Evolutionary conservation across 306 rosid genomes (phyloP).

Genomic region (Cucumis sativus): DNA sequence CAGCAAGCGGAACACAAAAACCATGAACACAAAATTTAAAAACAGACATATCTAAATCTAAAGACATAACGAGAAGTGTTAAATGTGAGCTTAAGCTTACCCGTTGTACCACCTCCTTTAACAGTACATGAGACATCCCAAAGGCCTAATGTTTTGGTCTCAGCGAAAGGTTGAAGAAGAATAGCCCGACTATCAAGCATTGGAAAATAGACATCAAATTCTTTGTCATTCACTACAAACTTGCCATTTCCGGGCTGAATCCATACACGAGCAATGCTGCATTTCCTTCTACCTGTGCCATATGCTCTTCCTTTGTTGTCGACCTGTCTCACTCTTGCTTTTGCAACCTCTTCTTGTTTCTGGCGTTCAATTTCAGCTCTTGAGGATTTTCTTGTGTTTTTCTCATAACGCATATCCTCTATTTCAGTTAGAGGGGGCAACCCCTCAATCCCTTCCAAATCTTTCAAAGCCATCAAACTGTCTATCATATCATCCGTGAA

Average conservation of each 20-base stretch:
- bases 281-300: conserved; percentile 95
- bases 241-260: conserved; percentile 83
- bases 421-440: conserved; percentile 72
- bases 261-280: conserved; percentile 94
- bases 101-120: conserved; percentile 86
- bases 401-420: conserved; percentile 70
- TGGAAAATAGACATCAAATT: conserved; percentile 85
- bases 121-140: conserved; percentile 85
- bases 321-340: conserved; percentile 76
- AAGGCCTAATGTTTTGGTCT: conserved; percentile 87
- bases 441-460: conserved; percentile 65
- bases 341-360: conserved; percentile 84
- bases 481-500: conserved; percentile 91
- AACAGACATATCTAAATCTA: background rate
- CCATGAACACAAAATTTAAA: background rate
- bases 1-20: background rate
- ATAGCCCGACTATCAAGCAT: conserved; percentile 93
- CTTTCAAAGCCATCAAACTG: conserved; percentile 77
- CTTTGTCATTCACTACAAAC: conserved; percentile 62
- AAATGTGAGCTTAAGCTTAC: conserved; percentile 22
- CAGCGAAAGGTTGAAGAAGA: conserved; percentile 86
- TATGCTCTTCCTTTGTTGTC: conserved; percentile 90
- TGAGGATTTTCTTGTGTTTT: conserved; percentile 46
- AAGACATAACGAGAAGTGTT: background rate
- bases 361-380: conserved; percentile 85